Conservation (phyloP, 2,329 filamentous ascomycete species). For the Talaromyces rugulosus region DNA sequence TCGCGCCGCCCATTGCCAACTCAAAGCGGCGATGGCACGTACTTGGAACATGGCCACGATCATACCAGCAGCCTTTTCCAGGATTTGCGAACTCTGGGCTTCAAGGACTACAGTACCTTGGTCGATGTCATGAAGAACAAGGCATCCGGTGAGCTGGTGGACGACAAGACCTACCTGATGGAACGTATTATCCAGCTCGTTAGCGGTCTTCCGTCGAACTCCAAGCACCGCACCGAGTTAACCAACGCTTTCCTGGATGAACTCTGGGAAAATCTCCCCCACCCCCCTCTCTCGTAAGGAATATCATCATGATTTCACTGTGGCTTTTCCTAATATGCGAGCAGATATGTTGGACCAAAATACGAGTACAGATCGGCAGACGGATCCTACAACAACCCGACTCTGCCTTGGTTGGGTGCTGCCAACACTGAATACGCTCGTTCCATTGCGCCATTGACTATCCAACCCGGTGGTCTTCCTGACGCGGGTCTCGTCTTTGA, state of each 20-base stretch:
- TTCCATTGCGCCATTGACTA: slow-evolving; percentile 56
- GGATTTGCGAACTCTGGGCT: slow-evolving; percentile 56
- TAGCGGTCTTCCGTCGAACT: slow-evolving; percentile 59
- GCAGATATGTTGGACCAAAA: slow-evolving; percentile 47
- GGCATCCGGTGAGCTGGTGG: slow-evolving; percentile 59
- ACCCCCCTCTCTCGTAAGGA: slow-evolving; percentile 63
- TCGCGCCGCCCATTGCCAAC: slow-evolving; percentile 60
- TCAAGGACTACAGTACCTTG: slow-evolving; percentile 60
- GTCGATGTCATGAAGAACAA: slow-evolving; percentile 58
- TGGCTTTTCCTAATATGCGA: slow-evolving; percentile 11
- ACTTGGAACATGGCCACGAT: slow-evolving; percentile 41
- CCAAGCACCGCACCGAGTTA: slow-evolving; percentile 57
- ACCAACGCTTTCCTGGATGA: slow-evolving; percentile 65
- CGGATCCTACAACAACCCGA: slow-evolving; percentile 68
- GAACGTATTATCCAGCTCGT: slow-evolving; percentile 68
- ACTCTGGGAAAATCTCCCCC: slow-evolving; percentile 68
- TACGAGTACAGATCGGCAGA: slow-evolving; percentile 65
- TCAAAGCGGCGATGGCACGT: slow-evolving; percentile 61
- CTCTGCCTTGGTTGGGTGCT: slow-evolving; percentile 61
- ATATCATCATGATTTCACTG: neutral
- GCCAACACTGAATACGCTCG: slow-evolving; percentile 65
- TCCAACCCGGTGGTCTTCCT: slow-evolving; percentile 61
- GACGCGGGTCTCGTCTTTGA: slow-evolving; percentile 56
- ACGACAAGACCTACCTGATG: slow-evolving; percentile 77
- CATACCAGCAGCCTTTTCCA: slow-evolving; percentile 50